Evolutionary conservation across 345 rosid genomes (phyloP).

Genomic region (Eucalyptus lansdowneana): DNA sequence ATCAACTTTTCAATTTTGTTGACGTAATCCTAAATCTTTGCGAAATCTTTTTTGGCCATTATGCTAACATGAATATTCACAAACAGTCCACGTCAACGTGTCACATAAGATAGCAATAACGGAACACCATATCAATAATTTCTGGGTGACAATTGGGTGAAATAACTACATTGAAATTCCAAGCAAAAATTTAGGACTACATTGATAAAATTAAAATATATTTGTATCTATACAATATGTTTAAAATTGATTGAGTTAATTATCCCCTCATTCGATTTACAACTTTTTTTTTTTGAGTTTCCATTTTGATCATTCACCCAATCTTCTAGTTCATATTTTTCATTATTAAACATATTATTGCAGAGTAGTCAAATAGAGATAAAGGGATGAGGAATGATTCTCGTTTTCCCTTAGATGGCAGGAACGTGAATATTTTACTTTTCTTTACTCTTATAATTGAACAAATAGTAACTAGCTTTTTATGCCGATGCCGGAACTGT

Average conservation of each 20-base stretch:
- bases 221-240: neutral
- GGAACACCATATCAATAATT: neutral
- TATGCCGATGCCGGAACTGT: neutral
- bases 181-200: neutral
- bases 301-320: neutral
- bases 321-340: neutral
- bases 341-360: neutral
- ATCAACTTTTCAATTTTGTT: neutral
- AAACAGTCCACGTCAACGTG: accelerated
- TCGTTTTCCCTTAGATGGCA: neutral
- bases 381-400: neutral
- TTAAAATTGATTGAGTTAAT: neutral
- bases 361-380: neutral
- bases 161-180: neutral
- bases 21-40: neutral
- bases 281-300: neutral
- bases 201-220: neutral
- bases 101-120: neutral
- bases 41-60: neutral
- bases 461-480: neutral
- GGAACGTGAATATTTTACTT: neutral
- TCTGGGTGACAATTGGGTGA: accelerated
- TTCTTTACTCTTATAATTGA: neutral
- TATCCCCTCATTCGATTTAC: neutral
- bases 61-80: neutral